Evolutionary conservation across 2,329 filamentous ascomycete genomes (phyloP).

Genomic region (Pestalotiopsis sp.): DNA sequence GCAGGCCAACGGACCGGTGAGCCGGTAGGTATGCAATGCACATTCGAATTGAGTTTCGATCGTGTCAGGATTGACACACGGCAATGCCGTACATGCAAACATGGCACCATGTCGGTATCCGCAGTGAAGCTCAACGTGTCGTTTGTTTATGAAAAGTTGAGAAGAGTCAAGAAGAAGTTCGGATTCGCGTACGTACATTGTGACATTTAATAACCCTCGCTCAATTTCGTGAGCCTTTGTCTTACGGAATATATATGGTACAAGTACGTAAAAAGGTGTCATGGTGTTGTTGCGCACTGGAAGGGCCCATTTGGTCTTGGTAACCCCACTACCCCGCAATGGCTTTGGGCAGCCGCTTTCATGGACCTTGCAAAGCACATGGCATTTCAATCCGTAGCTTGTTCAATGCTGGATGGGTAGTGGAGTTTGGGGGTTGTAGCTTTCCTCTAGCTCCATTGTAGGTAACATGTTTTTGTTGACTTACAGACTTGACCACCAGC

Average conservation of each 20-base stretch:
- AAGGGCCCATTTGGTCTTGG: too few species aligned
- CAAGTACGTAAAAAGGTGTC: not conserved
- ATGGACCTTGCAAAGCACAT: constrained; percentile 1
- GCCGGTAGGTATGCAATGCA: not conserved
- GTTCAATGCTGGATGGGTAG: not conserved
- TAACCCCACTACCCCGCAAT: constrained; percentile 7
- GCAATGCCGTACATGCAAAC: not conserved
- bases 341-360: not conserved
- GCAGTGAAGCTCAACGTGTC: too few species aligned
- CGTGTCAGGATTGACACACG: not conserved
- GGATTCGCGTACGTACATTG: too few species aligned
- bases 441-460: too few species aligned
- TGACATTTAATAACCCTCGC: not conserved
- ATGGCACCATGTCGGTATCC: not conserved
- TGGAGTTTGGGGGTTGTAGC: not conserved
- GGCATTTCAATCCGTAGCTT: not conserved
- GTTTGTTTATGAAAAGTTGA: too few species aligned
- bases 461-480: not conserved
- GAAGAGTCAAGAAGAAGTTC: too few species aligned
- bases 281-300: not conserved
- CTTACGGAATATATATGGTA: not conserved
- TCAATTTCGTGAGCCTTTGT: not conserved
- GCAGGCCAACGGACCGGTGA: constrained; percentile 6
- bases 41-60: not conserved
- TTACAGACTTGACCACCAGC: not conserved